Conservation (phyloP, 306 rosid genomes). For the Begonia peltatifolia region DNA sequence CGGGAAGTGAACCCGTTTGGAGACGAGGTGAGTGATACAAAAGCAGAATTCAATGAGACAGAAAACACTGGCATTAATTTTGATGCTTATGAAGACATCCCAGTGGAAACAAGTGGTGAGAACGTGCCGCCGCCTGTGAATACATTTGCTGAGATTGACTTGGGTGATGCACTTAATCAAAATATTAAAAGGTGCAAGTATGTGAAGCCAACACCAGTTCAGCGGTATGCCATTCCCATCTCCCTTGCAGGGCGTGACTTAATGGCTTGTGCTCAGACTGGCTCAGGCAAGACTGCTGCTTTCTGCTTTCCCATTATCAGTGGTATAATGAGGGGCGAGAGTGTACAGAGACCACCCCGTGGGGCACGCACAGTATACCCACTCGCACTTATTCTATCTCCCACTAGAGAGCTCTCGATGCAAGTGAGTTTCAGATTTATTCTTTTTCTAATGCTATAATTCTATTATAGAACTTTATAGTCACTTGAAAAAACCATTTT, state of each 20-base stretch:
- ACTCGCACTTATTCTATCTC: conserved; percentile 81
- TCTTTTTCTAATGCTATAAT: neutral
- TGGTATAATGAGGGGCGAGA: conserved; percentile 65
- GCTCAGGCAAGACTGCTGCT: conserved; percentile 28
- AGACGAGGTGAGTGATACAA: conserved; percentile 35
- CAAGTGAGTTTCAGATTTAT: conserved; percentile 40
- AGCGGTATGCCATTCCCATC: conserved; percentile 76
- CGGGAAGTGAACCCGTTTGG: conserved; percentile 67
- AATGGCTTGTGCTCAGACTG: conserved; percentile 90
- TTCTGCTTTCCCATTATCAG: conserved; percentile 81
- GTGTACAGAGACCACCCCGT: conserved; percentile 55
- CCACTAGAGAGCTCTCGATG: conserved; percentile 83
- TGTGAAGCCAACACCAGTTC: conserved; percentile 79
- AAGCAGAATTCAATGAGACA: conserved; percentile 28
- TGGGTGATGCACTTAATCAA: conserved; percentile 63
- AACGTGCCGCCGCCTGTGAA: conserved; percentile 63
- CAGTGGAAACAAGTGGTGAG: conserved; percentile 72
- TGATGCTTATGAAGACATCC: conserved; percentile 81
- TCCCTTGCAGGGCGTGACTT: conserved; percentile 66
- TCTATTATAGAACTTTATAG: neutral
- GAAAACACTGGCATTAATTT: conserved; percentile 59
- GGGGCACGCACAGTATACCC: conserved; percentile 75
- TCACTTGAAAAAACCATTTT: neutral
- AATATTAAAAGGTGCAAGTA: conserved; percentile 74
- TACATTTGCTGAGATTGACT: conserved; percentile 79